These are phyloP conservation scores for Trichoderma harzianum DNA, from an alignment of 2,329 filamentous ascomycete species.

Conservation along the genomic window DNA sequence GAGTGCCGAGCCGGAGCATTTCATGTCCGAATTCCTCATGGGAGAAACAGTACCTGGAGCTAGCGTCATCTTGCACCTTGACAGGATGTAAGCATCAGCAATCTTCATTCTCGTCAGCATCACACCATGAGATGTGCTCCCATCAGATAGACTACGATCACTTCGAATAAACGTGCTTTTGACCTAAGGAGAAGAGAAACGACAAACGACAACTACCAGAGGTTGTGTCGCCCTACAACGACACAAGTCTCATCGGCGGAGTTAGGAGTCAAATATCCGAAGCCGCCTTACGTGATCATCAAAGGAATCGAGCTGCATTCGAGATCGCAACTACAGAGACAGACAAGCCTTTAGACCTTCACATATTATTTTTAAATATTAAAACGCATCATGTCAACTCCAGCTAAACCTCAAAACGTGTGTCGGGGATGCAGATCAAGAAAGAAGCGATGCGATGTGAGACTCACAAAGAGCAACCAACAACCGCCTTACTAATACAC, in stretches of 20 bases:
- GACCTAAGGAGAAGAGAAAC: not conserved
- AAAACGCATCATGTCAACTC: slow-evolving; percentile 22
- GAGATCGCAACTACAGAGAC: not conserved
- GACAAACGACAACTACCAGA: not conserved
- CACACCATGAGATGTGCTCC: no score
- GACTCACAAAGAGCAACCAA: not conserved
- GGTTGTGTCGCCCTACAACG: not conserved
- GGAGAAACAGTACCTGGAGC: not conserved
- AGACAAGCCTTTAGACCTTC: not conserved
- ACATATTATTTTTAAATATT: not conserved
- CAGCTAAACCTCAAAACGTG: slow-evolving; percentile 26
- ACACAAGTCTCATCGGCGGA: not conserved
- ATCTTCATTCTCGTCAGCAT: not conserved
- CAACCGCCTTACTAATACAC: not conserved
- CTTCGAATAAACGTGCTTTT: not conserved
- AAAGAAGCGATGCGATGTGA: slow-evolving; percentile 28
- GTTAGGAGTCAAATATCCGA: slow-evolving; percentile 11
- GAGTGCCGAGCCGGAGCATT: not conserved
- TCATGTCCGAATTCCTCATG: not conserved
- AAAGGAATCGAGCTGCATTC: not conserved
- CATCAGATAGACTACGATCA: not conserved
- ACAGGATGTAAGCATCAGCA: not conserved
- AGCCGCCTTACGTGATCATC: slow-evolving; percentile 5
- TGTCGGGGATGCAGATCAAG: slow-evolving; percentile 26
- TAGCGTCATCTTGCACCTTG: not conserved